A percentile compares a stretch with the other conserved stretches of the same genome.
phyloP scores from a whole-genome alignment of 345 rosid species.

The Excoecaria cochinchinensis region DNA sequence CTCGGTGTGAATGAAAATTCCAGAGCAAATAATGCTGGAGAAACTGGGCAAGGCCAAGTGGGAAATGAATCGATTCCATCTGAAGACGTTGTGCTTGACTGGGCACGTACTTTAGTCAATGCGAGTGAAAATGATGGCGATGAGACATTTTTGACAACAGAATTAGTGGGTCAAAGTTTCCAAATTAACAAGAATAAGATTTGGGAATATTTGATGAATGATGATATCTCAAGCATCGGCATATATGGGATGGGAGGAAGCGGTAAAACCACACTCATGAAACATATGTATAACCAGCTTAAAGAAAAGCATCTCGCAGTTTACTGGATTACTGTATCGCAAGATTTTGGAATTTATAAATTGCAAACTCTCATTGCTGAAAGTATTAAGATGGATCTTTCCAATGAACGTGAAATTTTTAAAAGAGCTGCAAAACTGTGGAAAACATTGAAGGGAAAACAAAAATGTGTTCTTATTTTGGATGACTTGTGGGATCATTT shows the following conservation, averaged over 20 bases:
- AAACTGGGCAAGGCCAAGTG: no score
- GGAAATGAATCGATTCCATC: no score
- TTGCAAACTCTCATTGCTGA: constrained; percentile 17
- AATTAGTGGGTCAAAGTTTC: no score
- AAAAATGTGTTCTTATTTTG: constrained; percentile 1
- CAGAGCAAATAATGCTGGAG: no score
- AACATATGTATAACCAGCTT: constrained; percentile 4
- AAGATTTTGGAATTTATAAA: background rate
- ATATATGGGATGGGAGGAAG: constrained; percentile 22
- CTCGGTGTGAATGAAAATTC: no score
- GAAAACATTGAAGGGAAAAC: background rate
- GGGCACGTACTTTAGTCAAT: no score
- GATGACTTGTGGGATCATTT: constrained; percentile 14
- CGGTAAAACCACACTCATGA: constrained; percentile 18
- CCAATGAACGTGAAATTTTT: background rate
- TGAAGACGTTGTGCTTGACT: no score
- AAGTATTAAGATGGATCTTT: constrained; percentile 1
- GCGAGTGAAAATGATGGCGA: no score
- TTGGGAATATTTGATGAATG: background rate
- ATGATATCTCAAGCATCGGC: constrained; percentile 6
- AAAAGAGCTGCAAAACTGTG: constrained; percentile 4
- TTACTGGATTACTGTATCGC: constrained; percentile 24
- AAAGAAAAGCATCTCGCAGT: background rate
- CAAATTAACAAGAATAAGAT: no score
- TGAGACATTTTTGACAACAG: background rate